Percentiles rank a stretch among this genome's conserved stretches.
Conservation (phyloP, 495 filamentous ascomycete genomes). For the Aspergillus cavernicola region DNA sequence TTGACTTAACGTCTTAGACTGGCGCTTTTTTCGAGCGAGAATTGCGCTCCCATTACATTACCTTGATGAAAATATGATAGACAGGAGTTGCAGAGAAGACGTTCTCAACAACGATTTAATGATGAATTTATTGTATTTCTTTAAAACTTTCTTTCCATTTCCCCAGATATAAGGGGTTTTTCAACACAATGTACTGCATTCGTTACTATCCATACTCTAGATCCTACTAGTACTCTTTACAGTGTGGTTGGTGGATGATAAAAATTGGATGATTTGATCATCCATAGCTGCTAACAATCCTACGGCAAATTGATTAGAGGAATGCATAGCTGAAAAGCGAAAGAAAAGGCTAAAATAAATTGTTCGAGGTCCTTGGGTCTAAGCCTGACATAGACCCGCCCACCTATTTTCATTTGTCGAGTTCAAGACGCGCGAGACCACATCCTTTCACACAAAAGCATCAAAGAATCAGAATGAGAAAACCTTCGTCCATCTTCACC, state of each 20-base stretch:
- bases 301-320: constrained; percentile 5
- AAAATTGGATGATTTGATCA: constrained; percentile 3
- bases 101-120: constrained; percentile 46
- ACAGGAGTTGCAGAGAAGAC: constrained; percentile 23
- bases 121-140: constrained; percentile 9
- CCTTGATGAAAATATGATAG: constrained; percentile 19
- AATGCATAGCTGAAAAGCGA: not conserved
- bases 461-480: not conserved
- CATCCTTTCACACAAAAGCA: not conserved
- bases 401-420: no score
- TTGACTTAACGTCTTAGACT: constrained; percentile 39
- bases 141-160: not conserved
- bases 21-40: constrained; percentile 3
- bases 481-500: not conserved
- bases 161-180: no score
- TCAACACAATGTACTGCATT: not conserved
- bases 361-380: not conserved
- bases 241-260: not conserved
- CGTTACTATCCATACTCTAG: not conserved
- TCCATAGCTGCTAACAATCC: constrained; percentile 9
- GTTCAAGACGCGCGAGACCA: no score
- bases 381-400: not conserved
- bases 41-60: constrained; percentile 9
- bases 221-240: no score
- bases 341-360: not conserved